A percentile compares a stretch with the other conserved stretches of the same genome.
These are phyloP conservation scores for Benincasa hispida DNA, from an alignment of 306 rosid species.

Conservation along the genomic window DNA sequence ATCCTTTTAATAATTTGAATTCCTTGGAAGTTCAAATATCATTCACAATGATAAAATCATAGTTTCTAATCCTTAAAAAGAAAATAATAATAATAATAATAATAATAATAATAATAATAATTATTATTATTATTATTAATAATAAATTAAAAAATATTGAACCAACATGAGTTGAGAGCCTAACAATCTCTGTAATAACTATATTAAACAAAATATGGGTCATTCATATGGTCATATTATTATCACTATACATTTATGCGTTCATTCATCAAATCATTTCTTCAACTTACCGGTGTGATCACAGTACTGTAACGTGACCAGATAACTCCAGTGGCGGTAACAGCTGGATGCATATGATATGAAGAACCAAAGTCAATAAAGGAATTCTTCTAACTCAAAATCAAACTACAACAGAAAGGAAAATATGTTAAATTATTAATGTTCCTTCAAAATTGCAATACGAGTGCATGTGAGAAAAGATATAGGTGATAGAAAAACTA, in stretches of 20 bases:
- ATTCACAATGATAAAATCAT: neutral
- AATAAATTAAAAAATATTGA: neutral
- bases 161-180: neutral
- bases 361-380: conserved; percentile 8
- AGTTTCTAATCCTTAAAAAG: neutral
- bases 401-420: neutral
- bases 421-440: neutral
- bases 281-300: conserved; percentile 69
- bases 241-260: neutral
- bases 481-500: neutral
- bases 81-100: too few species aligned
- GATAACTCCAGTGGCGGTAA: conserved; percentile 66
- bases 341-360: conserved; percentile 39
- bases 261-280: neutral
- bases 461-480: neutral
- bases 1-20: neutral
- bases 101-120: too few species aligned
- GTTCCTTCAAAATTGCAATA: neutral
- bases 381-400: neutral
- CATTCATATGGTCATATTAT: neutral
- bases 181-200: neutral
- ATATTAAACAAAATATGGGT: neutral
- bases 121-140: too few species aligned
- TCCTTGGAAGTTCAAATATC: neutral
- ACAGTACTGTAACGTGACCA: conserved; percentile 98